Evolutionary conservation across 371 early-diverging fungal species (phyloP).

Genomic region (Mycotypha africana): DNA sequence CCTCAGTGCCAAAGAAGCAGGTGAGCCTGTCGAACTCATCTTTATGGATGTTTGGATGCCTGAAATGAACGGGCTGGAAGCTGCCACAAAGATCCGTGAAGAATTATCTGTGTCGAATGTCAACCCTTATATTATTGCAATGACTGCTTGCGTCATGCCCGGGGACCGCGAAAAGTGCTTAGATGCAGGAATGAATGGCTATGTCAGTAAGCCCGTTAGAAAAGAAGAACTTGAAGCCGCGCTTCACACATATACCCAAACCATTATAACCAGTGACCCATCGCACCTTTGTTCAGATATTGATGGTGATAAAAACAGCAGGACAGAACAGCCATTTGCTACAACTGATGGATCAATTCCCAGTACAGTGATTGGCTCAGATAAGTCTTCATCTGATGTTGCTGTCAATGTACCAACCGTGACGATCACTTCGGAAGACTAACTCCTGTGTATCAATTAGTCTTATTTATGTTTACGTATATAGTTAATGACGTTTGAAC

Average conservation of each 20-base stretch:
- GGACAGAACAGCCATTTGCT: too few relatives aligned
- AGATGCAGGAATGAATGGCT: slow-evolving; percentile 5
- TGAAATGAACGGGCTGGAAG: slow-evolving; percentile 3
- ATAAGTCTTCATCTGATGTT: too few relatives aligned
- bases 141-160: slow-evolving; percentile 5
- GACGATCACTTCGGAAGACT: too few relatives aligned
- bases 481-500: too few relatives aligned
- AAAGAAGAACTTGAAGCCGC: slow-evolving; percentile 39
- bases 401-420: too few relatives aligned
- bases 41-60: slow-evolving; percentile 16
- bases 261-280: too few relatives aligned
- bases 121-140: slow-evolving; percentile 1
- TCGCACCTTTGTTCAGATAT: too few relatives aligned
- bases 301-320: too few relatives aligned
- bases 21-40: slow-evolving; percentile 22
- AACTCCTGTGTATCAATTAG: too few relatives aligned
- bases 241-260: slow-evolving; percentile 1
- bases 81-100: background rate
- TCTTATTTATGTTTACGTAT: too few relatives aligned
- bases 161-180: slow-evolving; percentile 6
- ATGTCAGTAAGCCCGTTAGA: slow-evolving; percentile 10
- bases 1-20: background rate
- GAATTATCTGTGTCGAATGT: background rate
- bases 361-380: too few relatives aligned
- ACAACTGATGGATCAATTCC: too few relatives aligned